phyloP scores from a whole-genome alignment of 1,284 basidiomycete genomes.

The Sphaerobolus stellatus region DNA sequence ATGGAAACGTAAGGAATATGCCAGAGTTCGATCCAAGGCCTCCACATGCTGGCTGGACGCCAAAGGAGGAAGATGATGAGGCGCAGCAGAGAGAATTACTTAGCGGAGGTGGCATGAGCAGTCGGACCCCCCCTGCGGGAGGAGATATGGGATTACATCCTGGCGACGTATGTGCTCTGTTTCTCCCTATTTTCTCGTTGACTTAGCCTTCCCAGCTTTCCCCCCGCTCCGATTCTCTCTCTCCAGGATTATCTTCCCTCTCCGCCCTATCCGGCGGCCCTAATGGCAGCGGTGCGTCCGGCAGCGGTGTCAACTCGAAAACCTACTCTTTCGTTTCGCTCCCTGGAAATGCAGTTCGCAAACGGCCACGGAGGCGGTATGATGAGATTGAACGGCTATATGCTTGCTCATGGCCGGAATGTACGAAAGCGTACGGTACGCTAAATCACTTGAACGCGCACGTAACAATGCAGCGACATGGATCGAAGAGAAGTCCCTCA shows the following conservation, averaged over 20 bases:
- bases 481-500: slow-evolving; percentile 75
- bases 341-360: slow-evolving; percentile 76
- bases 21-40: slow-evolving; percentile 7
- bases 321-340: slow-evolving; percentile 80
- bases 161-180: background rate
- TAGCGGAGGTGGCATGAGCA: background rate
- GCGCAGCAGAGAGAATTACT: slow-evolving; percentile 5
- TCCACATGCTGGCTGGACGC: slow-evolving; percentile 11
- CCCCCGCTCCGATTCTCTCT: slow-evolving; percentile 18
- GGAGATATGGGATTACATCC: no score
- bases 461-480: slow-evolving; percentile 91
- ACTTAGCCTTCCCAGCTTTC: background rate
- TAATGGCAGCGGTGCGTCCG: no score
- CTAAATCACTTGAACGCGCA: slow-evolving; percentile 92
- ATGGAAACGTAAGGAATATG: background rate
- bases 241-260: slow-evolving; percentile 27
- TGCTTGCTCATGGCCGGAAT: slow-evolving; percentile 79
- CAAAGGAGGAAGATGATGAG: slow-evolving; percentile 11
- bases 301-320: slow-evolving; percentile 45
- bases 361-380: slow-evolving; percentile 79
- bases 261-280: no score
- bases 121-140: no score
- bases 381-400: slow-evolving; percentile 94
- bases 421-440: slow-evolving; percentile 84
- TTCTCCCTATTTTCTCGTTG: background rate